Percentiles rank a stretch among this genome's conserved stretches.
Conservation (phyloP, 2,329 filamentous ascomycete genomes). For the Cucurbitaria berberidis region DNA sequence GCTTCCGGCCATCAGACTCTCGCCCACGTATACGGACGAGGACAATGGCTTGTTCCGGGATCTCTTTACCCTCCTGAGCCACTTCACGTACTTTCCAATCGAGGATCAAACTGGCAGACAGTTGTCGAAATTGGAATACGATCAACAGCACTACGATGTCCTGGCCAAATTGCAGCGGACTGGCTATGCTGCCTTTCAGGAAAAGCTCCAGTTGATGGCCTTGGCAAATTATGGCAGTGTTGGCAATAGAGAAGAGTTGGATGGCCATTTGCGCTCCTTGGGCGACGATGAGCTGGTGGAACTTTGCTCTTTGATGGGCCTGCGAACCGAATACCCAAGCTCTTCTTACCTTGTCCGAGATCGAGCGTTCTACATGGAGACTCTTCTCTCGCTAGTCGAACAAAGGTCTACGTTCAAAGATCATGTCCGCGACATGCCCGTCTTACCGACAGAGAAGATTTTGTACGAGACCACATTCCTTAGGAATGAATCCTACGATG, state of each 20-base stretch:
- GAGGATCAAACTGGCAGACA: slow-evolving; percentile 89
- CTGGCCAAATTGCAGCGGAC: slow-evolving; percentile 81
- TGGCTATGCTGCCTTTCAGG: slow-evolving; percentile 78
- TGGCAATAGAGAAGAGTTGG: slow-evolving; percentile 78
- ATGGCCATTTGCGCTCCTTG: slow-evolving; percentile 74
- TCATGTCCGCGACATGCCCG: slow-evolving; percentile 68
- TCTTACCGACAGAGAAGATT: slow-evolving; percentile 82
- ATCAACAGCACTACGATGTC: slow-evolving; percentile 77
- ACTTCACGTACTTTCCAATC: slow-evolving; percentile 88
- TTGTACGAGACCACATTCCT: slow-evolving; percentile 81
- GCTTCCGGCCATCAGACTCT: slow-evolving; percentile 76
- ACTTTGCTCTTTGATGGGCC: slow-evolving; percentile 73
- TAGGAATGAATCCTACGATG: slow-evolving; percentile 85
- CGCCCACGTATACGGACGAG: slow-evolving; percentile 76
- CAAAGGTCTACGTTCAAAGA: slow-evolving; percentile 84
- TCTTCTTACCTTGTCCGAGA: slow-evolving; percentile 68
- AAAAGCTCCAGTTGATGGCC: slow-evolving; percentile 88
- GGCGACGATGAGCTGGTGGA: slow-evolving; percentile 75
- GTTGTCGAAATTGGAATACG: slow-evolving; percentile 72
- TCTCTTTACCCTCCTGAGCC: slow-evolving; percentile 77
- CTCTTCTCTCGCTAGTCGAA: slow-evolving; percentile 77
- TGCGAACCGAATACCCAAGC: slow-evolving; percentile 82
- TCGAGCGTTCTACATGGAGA: slow-evolving; percentile 71
- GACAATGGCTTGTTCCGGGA: slow-evolving; percentile 80
- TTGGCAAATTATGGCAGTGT: slow-evolving; percentile 92